Evolutionary conservation across 805 yeast species (phyloP).

Genomic region (Scheffersomyces stipitis): DNA sequence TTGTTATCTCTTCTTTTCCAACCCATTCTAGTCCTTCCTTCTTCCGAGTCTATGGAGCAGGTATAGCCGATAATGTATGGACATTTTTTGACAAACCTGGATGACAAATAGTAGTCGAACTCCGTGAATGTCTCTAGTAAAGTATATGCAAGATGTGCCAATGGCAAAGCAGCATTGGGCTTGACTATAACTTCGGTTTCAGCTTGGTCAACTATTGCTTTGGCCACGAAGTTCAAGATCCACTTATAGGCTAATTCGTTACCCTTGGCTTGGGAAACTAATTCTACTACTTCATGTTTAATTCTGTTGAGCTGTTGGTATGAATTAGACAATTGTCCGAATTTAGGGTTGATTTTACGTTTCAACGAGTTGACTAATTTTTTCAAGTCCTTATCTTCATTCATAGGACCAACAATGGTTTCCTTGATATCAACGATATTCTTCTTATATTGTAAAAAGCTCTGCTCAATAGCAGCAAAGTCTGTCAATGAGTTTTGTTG

Average conservation of each 20-base stretch:
- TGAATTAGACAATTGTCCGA: constrained; percentile 88
- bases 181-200: constrained; percentile 87
- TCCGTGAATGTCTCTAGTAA: constrained; percentile 51
- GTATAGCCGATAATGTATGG: constrained; percentile 84
- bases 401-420: constrained; percentile 56
- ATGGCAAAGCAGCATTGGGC: constrained; percentile 74
- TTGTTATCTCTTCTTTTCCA: constrained; percentile 62
- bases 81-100: constrained; percentile 88
- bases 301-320: constrained; percentile 55
- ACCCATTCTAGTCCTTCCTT: constrained; percentile 84
- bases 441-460: constrained; percentile 48
- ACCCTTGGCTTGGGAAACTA: constrained; percentile 49
- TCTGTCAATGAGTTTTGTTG: constrained; percentile 33
- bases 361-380: constrained; percentile 58
- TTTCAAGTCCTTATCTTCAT: constrained; percentile 50
- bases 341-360: constrained; percentile 79
- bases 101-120: constrained; percentile 57
- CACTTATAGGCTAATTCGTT: constrained; percentile 61
- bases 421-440: constrained; percentile 59
- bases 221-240: constrained; percentile 80
- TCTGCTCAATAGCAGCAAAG: constrained; percentile 37
- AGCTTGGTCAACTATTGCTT: constrained; percentile 85
- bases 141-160: constrained; percentile 63
- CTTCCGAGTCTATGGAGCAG: constrained; percentile 73
- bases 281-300: constrained; percentile 47